phyloP scores from a whole-genome alignment of 2,329 filamentous ascomycete species.

The Seiridium unicorne region DNA sequence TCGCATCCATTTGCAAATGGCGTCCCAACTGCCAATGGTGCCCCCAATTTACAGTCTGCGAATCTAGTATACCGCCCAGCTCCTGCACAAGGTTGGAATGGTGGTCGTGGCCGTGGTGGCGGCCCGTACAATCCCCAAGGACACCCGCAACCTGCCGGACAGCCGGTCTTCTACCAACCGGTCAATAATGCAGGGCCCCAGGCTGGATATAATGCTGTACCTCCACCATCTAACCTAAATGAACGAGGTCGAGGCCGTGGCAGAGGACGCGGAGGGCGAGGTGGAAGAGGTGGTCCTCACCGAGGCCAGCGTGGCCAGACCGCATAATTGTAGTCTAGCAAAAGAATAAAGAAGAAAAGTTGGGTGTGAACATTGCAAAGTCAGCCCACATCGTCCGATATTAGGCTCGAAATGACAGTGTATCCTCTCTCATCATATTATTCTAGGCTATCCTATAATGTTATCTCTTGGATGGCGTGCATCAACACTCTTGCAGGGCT shows the following conservation, averaged over 20 bases:
- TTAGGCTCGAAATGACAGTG: no score
- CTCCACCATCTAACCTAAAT: conserved; percentile 59
- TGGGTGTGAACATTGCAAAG: no score
- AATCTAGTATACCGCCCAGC: conserved; percentile 49
- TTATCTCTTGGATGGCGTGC: no score
- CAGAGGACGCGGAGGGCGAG: neutral
- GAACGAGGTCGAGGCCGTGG: conserved; percentile 32
- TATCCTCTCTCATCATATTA: no score
- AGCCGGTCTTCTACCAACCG: neutral
- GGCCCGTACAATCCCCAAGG: conserved; percentile 8
- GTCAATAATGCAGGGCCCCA: conserved; percentile 38
- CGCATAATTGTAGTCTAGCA: no score
- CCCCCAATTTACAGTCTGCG: conserved; percentile 48
- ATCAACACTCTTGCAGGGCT: no score
- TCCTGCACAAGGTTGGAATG: conserved; percentile 20
- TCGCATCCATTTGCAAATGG: conserved; percentile 12
- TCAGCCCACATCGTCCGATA: no score
- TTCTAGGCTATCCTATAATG: no score
- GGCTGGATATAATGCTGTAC: conserved; percentile 50
- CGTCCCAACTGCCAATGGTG: conserved; percentile 29
- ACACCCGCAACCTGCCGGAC: conserved; percentile 20
- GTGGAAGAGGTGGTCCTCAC: neutral
- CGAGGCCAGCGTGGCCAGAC: no score
- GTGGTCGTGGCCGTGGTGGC: conserved; percentile 27
- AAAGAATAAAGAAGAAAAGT: no score